Base-by-base conservation (phyloP, 164 flowering plant species). In the Litsea cubeba region DNA sequence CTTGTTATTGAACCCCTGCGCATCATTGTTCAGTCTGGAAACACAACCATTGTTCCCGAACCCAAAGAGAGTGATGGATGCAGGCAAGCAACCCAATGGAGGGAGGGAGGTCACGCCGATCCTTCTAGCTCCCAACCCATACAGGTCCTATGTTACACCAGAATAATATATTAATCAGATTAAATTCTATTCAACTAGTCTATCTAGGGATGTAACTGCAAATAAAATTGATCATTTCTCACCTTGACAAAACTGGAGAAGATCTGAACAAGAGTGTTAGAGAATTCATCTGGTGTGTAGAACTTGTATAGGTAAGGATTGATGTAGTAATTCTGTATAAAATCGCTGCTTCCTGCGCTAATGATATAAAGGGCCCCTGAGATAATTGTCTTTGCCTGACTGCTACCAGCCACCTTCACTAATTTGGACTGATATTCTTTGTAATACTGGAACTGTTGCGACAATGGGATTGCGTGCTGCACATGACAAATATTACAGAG, bases 71-170 rank as follows among this genome's bases (percentile, higher is more conserved):
- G 99, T 90, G 57, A 83, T 86, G 40, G 92, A 82, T 3, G 84
- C 87, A 17, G 99, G 99, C 49, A 95, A 77, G 76, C 97, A 95
- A 32, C 99, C 99, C 76, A 89, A 32, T 65, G 98, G 98, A 32
- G 96, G 93, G 1, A 95, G 91, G 46, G 97, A 88, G 60, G 94
- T 91, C 68, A 86, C 97, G 10, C 99, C 99, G 68, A 93, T 83
- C 76, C 82, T 89, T 79, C 99, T 87, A 0, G 91, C 99, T 68
- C 99, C 99, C 72, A 83, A 69, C 1, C 86, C 88, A 78, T 95
- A 85, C 76, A 91, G 75, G 32, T 79, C 77, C 99, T 93, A 57
- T 28, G 22, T 32, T 30, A 30, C 28, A 68, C n/a, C 60, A 54
- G 20, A 3, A 54, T 14, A 54, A 3, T 20, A 54, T 54, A 15